Base-by-base conservation (phyloP, 2,329 filamentous ascomycete species). In the Epichloe hybrida region DNA sequence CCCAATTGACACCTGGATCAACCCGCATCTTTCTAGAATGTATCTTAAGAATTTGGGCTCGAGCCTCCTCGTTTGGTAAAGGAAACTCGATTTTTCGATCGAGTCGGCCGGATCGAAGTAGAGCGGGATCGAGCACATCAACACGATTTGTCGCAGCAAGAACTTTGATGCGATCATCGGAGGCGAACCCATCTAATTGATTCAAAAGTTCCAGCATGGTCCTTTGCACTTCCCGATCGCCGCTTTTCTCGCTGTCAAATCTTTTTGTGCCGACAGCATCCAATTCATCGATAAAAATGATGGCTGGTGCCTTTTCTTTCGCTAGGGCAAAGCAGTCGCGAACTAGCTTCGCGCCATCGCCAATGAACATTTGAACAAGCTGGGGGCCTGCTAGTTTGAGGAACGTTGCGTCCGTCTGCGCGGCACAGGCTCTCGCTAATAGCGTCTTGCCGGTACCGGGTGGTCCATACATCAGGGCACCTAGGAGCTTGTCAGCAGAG, bases 161-260 rank as follows among this genome's bases (percentile, higher is more conserved):
- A 5, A 97, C 91, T 74, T 96, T 97, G 76, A 96, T 94, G 48
- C 90, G 83, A 66, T 96, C 91, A 65, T 96, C 90, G 6, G 89
- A 95, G 0, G 93, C 94, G 64, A 98, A 98, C 50, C 93, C 93
- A 64, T 98, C 93, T 1, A 98, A 82, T 73, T 98, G 93, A 72
- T 98, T 98, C 57, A 98, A 84, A 50, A 98, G 80, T 69, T 98
- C 93, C 73, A 98, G 75, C 94, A 98, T 98, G 52, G 93, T 98
- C 67, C 93, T 82, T 72, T 98, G 93, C 42, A 98, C 93, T 72
- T 98, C 93, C 68, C 93, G 81, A 68, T 98, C 93, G 71, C 93
- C 93, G 54, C 86, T 93, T 77, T 97, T 98, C 66, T 97, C 90
- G 59, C 88, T 95, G 69, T 98, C 93, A 73, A 98, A 98, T 64